Evolutionary conservation across 495 filamentous ascomycete genomes (phyloP).

Genomic region (Penicillium dipodomyicola): DNA sequence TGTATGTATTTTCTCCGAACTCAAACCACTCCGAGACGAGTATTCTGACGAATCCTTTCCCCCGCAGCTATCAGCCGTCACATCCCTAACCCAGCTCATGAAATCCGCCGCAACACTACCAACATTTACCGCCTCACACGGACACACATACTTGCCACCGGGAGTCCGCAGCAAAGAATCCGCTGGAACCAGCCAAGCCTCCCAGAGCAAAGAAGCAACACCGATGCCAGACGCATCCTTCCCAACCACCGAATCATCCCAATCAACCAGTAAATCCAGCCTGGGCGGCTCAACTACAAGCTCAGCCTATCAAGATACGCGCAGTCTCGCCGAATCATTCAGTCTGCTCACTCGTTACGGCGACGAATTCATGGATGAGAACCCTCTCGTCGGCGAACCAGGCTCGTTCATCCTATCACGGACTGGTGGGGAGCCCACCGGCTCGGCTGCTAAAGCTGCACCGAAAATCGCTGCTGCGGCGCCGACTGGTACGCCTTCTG

Average conservation of each 20-base stretch:
- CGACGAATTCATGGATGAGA: constrained; percentile 90
- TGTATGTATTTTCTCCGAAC: constrained; percentile 45
- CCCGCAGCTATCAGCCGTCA: constrained; percentile 56
- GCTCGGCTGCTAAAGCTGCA: constrained; percentile 12
- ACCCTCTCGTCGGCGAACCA: constrained; percentile 78
- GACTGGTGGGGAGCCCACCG: constrained; percentile 29
- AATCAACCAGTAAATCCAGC: constrained; percentile 35
- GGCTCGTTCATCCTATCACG: constrained; percentile 78
- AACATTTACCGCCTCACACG: constrained; percentile 68
- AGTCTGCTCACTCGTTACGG: constrained; percentile 60
- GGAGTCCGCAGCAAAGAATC: constrained; percentile 38
- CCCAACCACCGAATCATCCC: constrained; percentile 19
- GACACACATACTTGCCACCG: constrained; percentile 68
- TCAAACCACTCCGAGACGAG: constrained; percentile 16
- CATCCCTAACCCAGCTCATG: constrained; percentile 66
- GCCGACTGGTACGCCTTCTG: constrained; percentile 12
- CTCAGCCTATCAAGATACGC: constrained; percentile 44
- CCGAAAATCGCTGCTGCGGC: constrained; percentile 16
- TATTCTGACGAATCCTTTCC: constrained; percentile 37
- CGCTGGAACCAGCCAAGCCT: constrained; percentile 26
- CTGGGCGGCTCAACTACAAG: constrained; percentile 35
- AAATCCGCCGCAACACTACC: constrained; percentile 60
- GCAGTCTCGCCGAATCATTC: constrained; percentile 66
- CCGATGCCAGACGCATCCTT: constrained; percentile 53
- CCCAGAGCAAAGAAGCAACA: constrained; percentile 57